phyloP scores from a whole-genome alignment of 441 rosid species.

The Pelargonium citronellum region DNA sequence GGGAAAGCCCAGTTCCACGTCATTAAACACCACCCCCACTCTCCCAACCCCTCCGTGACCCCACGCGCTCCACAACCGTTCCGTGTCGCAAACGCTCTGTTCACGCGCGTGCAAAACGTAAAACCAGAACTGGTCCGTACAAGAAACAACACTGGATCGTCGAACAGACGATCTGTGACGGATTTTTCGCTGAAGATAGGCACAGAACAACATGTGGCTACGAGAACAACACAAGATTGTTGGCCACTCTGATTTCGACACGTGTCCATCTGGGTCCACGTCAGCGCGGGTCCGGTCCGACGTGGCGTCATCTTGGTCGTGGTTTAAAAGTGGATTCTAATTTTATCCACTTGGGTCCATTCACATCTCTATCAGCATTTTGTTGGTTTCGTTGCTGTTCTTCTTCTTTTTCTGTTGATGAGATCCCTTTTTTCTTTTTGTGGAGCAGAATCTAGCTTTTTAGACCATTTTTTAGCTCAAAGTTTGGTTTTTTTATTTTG shows the following conservation, averaged over 20 bases:
- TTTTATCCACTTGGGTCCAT: conserved; percentile 10
- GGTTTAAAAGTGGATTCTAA: not conserved
- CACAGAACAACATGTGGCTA: conserved; percentile 8
- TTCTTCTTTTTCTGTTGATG: not conserved
- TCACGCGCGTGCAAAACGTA: not conserved
- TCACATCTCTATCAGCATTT: too few species aligned
- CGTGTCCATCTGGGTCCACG: not conserved
- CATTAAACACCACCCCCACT: not conserved
- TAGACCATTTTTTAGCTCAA: not conserved
- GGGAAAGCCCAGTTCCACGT: not conserved
- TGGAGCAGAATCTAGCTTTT: not conserved
- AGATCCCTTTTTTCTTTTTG: not conserved
- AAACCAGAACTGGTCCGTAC: not conserved
- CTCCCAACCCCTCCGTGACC: not conserved
- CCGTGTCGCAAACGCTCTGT: not conserved
- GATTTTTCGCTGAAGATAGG: conserved; percentile 6
- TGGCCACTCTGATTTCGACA: not conserved
- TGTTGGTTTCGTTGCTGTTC: not conserved
- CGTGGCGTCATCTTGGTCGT: conserved; percentile 6
- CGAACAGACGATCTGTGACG: not conserved
- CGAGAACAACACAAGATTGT: not conserved
- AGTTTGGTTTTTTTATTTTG: not conserved
- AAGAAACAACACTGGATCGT: not conserved
- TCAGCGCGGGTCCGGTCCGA: not conserved
- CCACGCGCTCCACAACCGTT: not conserved